Evolutionary conservation across 768 basidiomycete genomes (phyloP).

Genomic region (Suillus discolor): DNA sequence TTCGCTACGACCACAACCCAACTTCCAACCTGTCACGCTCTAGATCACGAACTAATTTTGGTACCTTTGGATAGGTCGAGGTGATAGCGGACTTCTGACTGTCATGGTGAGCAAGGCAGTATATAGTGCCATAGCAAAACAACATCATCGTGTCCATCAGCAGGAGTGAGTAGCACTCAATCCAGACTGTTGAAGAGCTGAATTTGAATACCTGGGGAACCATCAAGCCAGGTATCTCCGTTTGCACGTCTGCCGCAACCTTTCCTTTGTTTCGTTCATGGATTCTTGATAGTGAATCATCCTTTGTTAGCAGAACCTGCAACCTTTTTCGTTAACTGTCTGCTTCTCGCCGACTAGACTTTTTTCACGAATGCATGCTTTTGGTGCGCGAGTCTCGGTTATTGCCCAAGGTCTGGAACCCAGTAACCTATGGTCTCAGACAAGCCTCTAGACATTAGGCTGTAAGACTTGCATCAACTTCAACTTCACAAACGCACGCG

Average conservation of each 20-base stretch:
- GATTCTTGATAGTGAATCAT: not conserved
- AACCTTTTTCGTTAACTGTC: not conserved
- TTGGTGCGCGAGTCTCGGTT: not conserved
- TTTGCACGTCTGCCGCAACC: not conserved
- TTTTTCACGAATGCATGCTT: not conserved
- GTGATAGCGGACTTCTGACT: slow-evolving; percentile 11
- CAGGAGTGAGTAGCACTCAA: not conserved
- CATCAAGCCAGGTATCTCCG: not conserved
- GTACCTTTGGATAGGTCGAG: not conserved
- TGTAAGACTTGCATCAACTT: not conserved
- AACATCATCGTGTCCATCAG: not conserved
- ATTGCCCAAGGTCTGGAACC: not conserved
- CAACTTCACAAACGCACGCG: not conserved
- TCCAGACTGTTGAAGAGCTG: no score
- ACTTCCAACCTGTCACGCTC: no score
- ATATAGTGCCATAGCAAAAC: not conserved
- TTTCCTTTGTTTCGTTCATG: not conserved
- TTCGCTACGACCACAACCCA: no score
- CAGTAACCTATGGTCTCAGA: not conserved
- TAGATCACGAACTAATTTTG: not conserved
- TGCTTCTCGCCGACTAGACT: not conserved
- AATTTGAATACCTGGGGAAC: not conserved
- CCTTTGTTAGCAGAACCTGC: not conserved
- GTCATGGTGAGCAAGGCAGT: no score
- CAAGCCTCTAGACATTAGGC: not conserved